Evolutionary conservation across 371 early-diverging fungal species (phyloP), one percentile per base, ranked within the genome.

Genomic region (Apophysomyces trapeziformis): DNA sequence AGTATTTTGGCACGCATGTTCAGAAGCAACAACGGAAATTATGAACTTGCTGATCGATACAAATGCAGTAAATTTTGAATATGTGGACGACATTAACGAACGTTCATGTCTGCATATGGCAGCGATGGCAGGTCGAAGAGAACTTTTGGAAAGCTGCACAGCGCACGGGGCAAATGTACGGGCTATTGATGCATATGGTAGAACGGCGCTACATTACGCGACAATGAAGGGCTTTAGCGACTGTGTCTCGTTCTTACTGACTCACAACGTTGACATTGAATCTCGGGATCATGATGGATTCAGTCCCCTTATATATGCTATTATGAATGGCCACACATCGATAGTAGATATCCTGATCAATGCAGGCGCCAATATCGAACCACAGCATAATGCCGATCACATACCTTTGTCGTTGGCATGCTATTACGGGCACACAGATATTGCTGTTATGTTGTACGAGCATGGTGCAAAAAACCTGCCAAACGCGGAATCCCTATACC

Each of bases 31-130:
- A 6, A 67, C 72, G 6, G 74, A 80, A 1, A 83, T 87, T 50
- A 86, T 93, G 44, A 79, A 84, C 45, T 68, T 86, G 39, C 66
- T 96, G 38, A 79, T 96, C 35, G 79, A 75, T 1, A 85, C 91
- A 0, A 78, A 79, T 0, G 73, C 84, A n/a, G 84, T 93, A 54
- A 84, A 93, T 68, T 90, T 83, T 71, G 88, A 85, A 50, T 91
- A 88, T 71, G 82, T 87, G n/a, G 98, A 96, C 73, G 96, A 97
- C 68, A 95, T 97, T 73, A 95, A 89, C 64, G 91, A 93, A 67
- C 86, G 95, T 35, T 95, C 93, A 0, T 90, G 92, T 62, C 79
- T 95, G 8, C 98, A 98, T 73, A 95, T 94, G 68, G 89, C 93
- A 5, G 92, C 96, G 1, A 93, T 95, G 76, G 80, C 82, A 8